Conservation (phyloP, 805 yeast genomes). For the Vanderwaltozyma tropicalis region DNA sequence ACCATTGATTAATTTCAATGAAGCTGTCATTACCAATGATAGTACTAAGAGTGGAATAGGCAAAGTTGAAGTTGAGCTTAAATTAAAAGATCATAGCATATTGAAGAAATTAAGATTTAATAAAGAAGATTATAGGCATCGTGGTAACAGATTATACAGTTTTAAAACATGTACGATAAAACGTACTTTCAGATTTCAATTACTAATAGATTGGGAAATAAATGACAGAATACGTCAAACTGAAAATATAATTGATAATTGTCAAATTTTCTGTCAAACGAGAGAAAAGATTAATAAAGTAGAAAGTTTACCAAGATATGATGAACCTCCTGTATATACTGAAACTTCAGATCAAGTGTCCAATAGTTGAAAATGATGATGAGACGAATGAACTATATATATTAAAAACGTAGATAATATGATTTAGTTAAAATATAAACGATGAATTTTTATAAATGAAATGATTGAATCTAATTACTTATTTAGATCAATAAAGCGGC, state of each 20-base stretch:
- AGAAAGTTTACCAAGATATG: constrained; percentile 19
- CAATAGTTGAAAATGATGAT: not conserved
- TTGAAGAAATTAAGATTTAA: constrained; percentile 19
- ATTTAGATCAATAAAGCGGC: constrained; percentile 22
- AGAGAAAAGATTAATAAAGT: constrained; percentile 3
- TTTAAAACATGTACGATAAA: constrained; percentile 23
- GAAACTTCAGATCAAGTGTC: constrained; percentile 7
- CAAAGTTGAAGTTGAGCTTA: constrained; percentile 16
- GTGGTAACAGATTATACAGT: constrained; percentile 26
- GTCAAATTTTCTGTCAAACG: constrained; percentile 17
- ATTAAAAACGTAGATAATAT: no score
- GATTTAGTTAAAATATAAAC: not conserved
- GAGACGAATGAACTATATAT: not conserved
- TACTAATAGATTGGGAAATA: constrained; percentile 21
- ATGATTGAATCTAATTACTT: not conserved
- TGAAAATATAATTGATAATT: constrained; percentile 16
- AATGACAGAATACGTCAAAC: constrained; percentile 13
- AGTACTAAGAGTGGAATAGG: not conserved
- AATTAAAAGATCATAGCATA: constrained; percentile 14
- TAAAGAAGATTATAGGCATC: constrained; percentile 25
- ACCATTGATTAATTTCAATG: not conserved
- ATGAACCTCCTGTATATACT: constrained; percentile 21
- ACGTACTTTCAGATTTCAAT: constrained; percentile 21
- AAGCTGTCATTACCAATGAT: not conserved
- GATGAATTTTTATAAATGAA: not conserved